Percentiles rank a stretch among this genome's conserved stretches.
phyloP scores from a whole-genome alignment of 2,329 filamentous ascomycete species.

The Penicillium sp. region DNA sequence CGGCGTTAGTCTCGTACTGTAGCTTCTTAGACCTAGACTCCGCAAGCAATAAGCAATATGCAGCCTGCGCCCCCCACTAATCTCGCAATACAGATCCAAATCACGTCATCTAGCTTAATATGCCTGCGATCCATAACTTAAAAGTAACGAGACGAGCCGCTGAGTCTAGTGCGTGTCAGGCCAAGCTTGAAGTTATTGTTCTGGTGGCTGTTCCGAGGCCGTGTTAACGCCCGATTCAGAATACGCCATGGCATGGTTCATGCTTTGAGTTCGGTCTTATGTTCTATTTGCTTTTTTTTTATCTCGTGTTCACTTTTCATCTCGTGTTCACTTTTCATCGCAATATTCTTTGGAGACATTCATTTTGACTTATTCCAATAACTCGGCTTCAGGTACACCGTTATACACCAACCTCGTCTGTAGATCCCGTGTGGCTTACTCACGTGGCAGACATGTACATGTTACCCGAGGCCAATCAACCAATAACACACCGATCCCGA shows the following conservation, averaged over 20 bases:
- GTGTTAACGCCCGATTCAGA: background rate
- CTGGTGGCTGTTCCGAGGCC: background rate
- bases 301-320: background rate
- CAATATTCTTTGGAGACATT: background rate
- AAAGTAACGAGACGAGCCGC: constrained; percentile 3
- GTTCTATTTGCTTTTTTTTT: background rate
- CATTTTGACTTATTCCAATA: background rate
- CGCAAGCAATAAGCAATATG: background rate
- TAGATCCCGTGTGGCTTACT: background rate
- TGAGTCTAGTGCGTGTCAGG: background rate
- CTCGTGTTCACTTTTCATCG: too few species aligned
- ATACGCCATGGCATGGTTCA: background rate
- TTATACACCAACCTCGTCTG: background rate
- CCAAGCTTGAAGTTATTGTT: background rate
- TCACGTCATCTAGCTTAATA: constrained; percentile 36
- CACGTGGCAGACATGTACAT: background rate
- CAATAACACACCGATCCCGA: background rate
- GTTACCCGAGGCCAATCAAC: background rate
- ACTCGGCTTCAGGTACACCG: background rate
- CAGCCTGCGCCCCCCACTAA: background rate
- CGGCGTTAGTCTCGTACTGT: background rate
- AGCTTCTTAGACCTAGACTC: background rate
- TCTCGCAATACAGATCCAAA: constrained; percentile 33
- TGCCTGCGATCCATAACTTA: constrained; percentile 13
- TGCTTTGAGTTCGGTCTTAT: background rate